Evolutionary conservation across 768 basidiomycete genomes (phyloP), one percentile per base, ranked within the genome.

Genomic region (Podaxis sp.): DNA sequence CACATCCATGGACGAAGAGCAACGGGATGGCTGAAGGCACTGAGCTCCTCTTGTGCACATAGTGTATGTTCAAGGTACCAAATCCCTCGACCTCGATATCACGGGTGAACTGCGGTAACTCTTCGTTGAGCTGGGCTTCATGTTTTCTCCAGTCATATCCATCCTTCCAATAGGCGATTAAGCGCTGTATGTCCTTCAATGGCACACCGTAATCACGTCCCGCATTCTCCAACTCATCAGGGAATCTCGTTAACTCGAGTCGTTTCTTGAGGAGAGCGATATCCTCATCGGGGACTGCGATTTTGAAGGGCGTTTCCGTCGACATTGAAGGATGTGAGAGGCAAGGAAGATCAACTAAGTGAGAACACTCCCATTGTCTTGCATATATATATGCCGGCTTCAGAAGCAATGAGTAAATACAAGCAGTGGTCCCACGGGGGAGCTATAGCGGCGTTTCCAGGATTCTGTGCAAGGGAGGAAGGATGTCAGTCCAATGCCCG

Each of bases 71-170:
- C 40, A 80, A 64, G 3, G 69, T 58, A 0, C 78, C 83, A 58
- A 79, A 80, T 1, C 74, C 76, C 5, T 80, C 78, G 3, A 86
- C 79, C 4, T 76, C 71, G 48, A 87, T 77, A 60, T 84, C 81
- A 22, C 78, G 71, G 0, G 83, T 86, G 66, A 82, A 87, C 72
- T 85, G 84, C 4, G 84, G 81, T 1, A 87, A 58, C 49, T 79
- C 76, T 4, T 72, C 70, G 66, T 88, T 87, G 62, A 87, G 71
- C 17, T 69, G 68, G 0, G 74, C 76, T 67, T 88, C 85, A 24
- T 82, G 70, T 52, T 72, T 77, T 58, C 77, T 75, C 85, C 87
- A 87, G 71, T 87, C 78, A 64, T 77, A 87, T 1, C 76, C 80
- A 57, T 76, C 68, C 66, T 74, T 78, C 86, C 86, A 87, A 40